A percentile compares a stretch with the other conserved stretches of the same genome.
phyloP scores from a whole-genome alignment of 345 rosid species.

The Hibiscus tridactylites region DNA sequence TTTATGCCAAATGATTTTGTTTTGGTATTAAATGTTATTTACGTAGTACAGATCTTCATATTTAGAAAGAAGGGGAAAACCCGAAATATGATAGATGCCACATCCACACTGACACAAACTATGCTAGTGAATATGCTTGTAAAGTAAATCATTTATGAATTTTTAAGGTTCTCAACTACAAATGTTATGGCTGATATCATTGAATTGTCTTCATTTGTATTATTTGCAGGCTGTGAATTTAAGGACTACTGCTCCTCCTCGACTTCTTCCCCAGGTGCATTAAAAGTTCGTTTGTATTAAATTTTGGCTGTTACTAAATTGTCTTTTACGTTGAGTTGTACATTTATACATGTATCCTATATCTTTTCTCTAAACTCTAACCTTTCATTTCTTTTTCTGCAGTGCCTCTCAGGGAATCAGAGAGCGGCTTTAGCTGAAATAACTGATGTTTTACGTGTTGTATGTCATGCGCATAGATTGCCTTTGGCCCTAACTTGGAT shows the following conservation, averaged over 20 bases:
- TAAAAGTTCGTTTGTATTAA: not conserved
- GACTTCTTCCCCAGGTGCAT: not conserved
- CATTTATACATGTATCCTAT: not conserved
- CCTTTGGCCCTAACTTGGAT: not conserved
- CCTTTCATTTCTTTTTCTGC: not conserved
- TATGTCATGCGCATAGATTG: not conserved
- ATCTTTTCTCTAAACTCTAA: not conserved
- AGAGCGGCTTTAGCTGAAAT: not conserved
- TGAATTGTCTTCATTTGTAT: not conserved
- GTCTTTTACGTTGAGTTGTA: not conserved
- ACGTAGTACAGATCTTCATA: not conserved
- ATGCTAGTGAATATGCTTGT: not conserved
- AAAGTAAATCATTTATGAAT: not conserved
- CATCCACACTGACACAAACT: no score
- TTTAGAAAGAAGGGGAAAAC: not conserved
- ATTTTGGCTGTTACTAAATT: not conserved
- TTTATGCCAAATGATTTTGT: not conserved
- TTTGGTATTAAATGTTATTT: no score
- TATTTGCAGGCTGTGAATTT: not conserved
- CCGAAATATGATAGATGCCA: not conserved
- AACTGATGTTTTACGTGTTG: not conserved
- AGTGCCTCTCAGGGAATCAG: not conserved
- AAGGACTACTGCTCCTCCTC: not conserved
- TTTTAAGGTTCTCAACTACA: not conserved
- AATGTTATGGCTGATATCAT: not conserved